Base-by-base conservation (phyloP, 1,284 basidiomycete genomes). In the Porodaedalea pini region DNA sequence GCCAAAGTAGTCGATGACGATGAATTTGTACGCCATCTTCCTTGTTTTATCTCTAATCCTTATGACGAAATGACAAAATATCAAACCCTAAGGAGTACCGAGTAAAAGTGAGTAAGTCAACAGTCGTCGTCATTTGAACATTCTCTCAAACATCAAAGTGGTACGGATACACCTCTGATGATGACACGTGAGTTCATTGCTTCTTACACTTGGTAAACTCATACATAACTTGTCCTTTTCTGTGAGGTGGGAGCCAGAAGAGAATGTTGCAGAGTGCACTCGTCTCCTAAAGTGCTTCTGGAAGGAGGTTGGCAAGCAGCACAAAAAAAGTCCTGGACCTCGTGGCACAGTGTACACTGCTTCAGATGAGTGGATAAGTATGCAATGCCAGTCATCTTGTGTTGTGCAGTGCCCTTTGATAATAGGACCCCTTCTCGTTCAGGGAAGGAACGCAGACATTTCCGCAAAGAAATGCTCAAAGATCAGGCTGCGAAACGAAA, bases 241-340 rank as follows among this genome's bases (percentile, higher is more conserved):
- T 47, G 52, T 31, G 58, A 88, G 86, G 60, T 88, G 86, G 86
- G 86, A 88, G 57, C 86, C 86, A 4, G 67, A 74, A 51, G 69
- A 68, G 13, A 85, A 88, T 62, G 72, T 86, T 3, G 62, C 67
- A 44, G 71, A 74, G 15, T 88, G 86, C 63, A 66, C 75, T 3
- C 75, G 80, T 21, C 73, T 88, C 2, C 68, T 87, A 29, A 59
- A 66, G 21, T 80, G 80, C 58, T 88, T 88, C 66, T 88, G 86
- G 86, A 65, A 69, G 3, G 72, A 85, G 55, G 63, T 88, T n/a
- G 84, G 84, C 0, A 65, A 67, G 25, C 83, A 86, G 61, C 63
- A 83, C 54, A 54, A 74, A 0, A 82, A 85, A 64, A 85, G 82
- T 65, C 49, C 62, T 6, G 59, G 51, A 2, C 55, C 50, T 19